These are phyloP conservation scores for Eucalyptus urophylla DNA, from an alignment of 345 rosid species.

Conservation along the genomic window DNA sequence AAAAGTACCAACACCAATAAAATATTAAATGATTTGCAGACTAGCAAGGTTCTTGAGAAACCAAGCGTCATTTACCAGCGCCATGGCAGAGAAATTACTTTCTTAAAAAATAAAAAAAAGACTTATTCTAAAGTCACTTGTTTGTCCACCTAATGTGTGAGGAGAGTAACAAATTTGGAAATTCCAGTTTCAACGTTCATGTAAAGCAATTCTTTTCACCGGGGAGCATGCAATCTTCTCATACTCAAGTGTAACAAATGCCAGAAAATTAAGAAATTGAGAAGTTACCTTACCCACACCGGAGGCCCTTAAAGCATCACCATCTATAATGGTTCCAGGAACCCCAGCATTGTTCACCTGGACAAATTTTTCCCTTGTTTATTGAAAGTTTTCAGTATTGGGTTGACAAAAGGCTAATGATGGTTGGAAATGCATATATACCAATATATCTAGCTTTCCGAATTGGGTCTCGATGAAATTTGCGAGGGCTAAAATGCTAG, in stretches of 20 bases:
- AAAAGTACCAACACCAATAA: not conserved
- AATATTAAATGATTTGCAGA: no score
- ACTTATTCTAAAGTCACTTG: not conserved
- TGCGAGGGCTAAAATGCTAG: conserved; percentile 3
- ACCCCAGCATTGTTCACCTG: conserved; percentile 17
- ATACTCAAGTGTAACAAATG: not conserved
- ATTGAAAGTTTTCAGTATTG: not conserved
- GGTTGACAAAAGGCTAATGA: not conserved
- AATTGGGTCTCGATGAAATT: not conserved
- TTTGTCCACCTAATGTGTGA: not conserved
- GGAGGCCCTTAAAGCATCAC: not conserved
- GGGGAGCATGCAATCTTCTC: not conserved
- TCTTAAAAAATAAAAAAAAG: not conserved
- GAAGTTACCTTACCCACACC: not conserved
- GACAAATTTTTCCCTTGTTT: not conserved
- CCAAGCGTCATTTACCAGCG: not conserved
- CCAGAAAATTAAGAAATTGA: not conserved
- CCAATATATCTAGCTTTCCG: conserved; percentile 15
- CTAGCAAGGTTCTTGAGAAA: not conserved
- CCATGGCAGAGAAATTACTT: not conserved
- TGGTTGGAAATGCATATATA: not conserved
- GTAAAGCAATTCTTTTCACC: not conserved
- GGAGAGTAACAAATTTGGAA: not conserved
- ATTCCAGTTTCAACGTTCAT: not conserved
- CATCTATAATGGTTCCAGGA: not conserved